These are phyloP conservation scores for Ceratobasidium papillatum DNA, from an alignment of 1,284 basidiomycete genomes.

Conservation along the genomic window DNA sequence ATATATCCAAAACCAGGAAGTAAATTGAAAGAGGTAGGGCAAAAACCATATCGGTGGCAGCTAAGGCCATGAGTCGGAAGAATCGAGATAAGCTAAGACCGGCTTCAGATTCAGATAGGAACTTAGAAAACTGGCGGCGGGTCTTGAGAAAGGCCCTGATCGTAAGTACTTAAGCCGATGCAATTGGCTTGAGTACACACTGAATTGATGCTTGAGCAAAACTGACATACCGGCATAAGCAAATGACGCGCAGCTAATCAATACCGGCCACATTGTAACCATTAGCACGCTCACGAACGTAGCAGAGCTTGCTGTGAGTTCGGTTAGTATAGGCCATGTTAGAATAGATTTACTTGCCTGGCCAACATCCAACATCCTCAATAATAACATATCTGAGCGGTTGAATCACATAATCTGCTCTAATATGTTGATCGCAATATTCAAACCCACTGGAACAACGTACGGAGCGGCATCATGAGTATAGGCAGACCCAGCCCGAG, in stretches of 20 bases:
- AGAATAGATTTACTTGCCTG: neutral
- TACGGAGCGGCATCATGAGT: neutral
- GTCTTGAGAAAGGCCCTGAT: slow-evolving; percentile 33
- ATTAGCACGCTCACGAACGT: neutral
- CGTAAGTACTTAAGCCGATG: neutral
- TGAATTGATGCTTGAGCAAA: too few relatives aligned
- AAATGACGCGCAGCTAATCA: neutral
- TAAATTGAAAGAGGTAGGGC: slow-evolving; percentile 8
- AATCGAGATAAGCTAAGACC: slow-evolving; percentile 15
- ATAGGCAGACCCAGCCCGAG: neutral
- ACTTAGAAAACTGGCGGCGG: slow-evolving; percentile 27
- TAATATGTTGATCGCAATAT: neutral
- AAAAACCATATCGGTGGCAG: slow-evolving; percentile 14
- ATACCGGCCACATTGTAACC: neutral
- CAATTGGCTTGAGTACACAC: neutral
- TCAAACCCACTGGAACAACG: neutral
- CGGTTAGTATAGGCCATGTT: neutral
- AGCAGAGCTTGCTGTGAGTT: neutral
- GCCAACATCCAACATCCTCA: neutral
- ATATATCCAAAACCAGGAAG: neutral
- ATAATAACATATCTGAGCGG: neutral
- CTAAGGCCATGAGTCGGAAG: slow-evolving; percentile 30
- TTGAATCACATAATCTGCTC: neutral
- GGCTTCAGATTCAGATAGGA: neutral
- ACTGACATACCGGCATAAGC: slow-evolving; percentile 20